Percentiles rank a stretch among this genome's conserved stretches.
These are phyloP conservation scores for Tetraselmis striata DNA, from an alignment of 139 green algal genomes.

Conservation along the genomic window DNA sequence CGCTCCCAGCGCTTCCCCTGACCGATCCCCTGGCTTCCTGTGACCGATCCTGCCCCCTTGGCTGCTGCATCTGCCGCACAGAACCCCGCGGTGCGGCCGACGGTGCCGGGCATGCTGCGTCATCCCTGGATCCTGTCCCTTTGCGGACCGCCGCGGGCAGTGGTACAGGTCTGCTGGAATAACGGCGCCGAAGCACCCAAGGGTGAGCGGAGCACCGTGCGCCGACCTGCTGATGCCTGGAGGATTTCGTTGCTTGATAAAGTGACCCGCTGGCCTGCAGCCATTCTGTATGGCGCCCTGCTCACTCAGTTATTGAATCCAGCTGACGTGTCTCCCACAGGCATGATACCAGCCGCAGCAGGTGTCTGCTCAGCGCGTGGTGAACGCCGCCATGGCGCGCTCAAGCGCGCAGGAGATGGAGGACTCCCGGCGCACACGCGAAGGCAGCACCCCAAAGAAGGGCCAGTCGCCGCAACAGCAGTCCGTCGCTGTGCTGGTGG, in stretches of 20 bases:
- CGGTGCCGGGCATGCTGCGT: constrained; percentile 40
- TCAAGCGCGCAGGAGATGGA: not conserved
- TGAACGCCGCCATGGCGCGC: not conserved
- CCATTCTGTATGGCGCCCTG: too few species aligned
- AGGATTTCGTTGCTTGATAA: too few species aligned
- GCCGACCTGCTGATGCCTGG: too few species aligned
- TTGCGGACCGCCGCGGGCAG: not conserved
- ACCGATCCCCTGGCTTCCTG: too few species aligned
- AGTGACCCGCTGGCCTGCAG: too few species aligned
- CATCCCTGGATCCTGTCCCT: constrained; percentile 36
- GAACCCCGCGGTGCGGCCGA: constrained; percentile 20
- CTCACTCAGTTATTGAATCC: too few species aligned
- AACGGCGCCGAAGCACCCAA: not conserved
- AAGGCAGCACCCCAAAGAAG: not conserved
- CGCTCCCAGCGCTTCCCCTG: too few species aligned
- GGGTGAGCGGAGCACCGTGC: too few species aligned
- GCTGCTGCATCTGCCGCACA: too few species aligned
- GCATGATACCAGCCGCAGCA: not conserved
- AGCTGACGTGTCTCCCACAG: too few species aligned
- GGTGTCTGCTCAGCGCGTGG: not conserved
- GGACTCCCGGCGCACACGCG: not conserved
- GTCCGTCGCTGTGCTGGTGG: not conserved
- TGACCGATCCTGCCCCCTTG: too few species aligned
- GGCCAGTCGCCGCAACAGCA: not conserved
- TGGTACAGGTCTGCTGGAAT: not conserved